Evolutionary conservation across 75 land plant species (phyloP).

Genomic region (Cupressus sempervirens): DNA sequence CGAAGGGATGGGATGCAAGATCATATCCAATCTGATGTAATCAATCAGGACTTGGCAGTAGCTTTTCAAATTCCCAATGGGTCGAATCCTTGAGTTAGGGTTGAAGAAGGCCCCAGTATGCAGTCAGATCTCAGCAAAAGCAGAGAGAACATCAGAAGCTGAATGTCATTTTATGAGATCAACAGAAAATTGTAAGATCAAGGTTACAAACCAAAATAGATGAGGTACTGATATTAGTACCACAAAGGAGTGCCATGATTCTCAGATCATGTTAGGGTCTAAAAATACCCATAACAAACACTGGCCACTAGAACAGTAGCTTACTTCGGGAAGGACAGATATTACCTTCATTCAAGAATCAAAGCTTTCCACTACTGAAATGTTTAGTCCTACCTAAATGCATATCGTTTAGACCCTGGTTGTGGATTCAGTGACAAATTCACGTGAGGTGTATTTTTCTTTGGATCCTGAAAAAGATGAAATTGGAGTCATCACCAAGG

Average conservation of each 20-base stretch:
- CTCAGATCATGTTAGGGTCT: background rate
- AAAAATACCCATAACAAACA: background rate
- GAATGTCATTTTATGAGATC: background rate
- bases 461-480: too few species aligned
- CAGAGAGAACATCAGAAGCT: background rate
- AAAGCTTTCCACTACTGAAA: background rate
- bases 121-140: background rate
- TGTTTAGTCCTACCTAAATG: background rate
- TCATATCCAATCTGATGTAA: background rate
- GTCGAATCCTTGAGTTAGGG: background rate
- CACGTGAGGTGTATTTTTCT: too few species aligned
- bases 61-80: background rate
- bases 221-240: background rate
- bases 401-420: too few species aligned
- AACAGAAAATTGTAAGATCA: background rate
- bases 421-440: too few species aligned
- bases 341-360: background rate
- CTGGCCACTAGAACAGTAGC: background rate
- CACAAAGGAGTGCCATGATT: background rate
- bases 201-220: too few species aligned
- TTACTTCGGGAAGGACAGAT: background rate
- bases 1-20: background rate
- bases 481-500: too few species aligned
- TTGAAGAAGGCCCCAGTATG: background rate
- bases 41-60: background rate